Conservation (phyloP, 2,329 filamentous ascomycete genomes). For the Xylaria sp. region DNA sequence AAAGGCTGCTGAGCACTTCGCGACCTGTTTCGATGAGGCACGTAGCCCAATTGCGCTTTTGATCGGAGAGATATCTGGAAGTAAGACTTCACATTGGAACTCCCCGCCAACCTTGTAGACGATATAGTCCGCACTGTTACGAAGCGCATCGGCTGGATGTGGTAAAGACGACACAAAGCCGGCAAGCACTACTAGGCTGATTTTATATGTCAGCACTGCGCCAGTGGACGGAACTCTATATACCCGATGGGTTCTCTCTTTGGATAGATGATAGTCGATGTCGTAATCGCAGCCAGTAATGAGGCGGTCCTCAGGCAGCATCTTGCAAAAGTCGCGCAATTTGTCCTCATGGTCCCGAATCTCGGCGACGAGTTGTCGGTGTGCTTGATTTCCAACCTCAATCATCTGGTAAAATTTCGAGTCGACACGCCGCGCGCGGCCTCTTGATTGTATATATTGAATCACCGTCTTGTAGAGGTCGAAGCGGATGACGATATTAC, state of each 20-base stretch:
- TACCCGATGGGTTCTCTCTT: conserved; percentile 60
- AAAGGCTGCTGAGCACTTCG: conserved; percentile 91
- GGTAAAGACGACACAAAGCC: conserved; percentile 79
- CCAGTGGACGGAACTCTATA: conserved; percentile 74
- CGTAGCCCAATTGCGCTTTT: conserved; percentile 71
- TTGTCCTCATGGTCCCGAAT: conserved; percentile 69
- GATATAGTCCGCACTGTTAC: conserved; percentile 67
- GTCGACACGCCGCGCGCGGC: conserved; percentile 79
- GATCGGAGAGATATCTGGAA: conserved; percentile 81
- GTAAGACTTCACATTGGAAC: conserved; percentile 80
- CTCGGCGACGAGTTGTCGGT: conserved; percentile 67
- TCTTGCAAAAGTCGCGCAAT: conserved; percentile 80
- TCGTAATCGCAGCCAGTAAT: conserved; percentile 70
- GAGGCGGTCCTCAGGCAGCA: conserved; percentile 78
- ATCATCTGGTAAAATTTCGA: conserved; percentile 90
- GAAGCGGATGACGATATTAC: conserved; percentile 77
- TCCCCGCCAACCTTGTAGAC: conserved; percentile 65
- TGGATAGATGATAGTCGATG: conserved; percentile 65
- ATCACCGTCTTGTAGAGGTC: conserved; percentile 92
- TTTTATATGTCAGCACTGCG: conserved; percentile 81
- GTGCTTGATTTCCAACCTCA: conserved; percentile 73
- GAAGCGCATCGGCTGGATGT: conserved; percentile 52
- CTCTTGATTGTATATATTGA: conserved; percentile 93
- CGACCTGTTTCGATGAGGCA: conserved; percentile 76
- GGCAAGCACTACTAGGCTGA: conserved; percentile 76